Evolutionary conservation across 176 grass and related monocot species (phyloP), one percentile per base, ranked within the genome.

Genomic region (Hsuehochloa calcarea): DNA sequence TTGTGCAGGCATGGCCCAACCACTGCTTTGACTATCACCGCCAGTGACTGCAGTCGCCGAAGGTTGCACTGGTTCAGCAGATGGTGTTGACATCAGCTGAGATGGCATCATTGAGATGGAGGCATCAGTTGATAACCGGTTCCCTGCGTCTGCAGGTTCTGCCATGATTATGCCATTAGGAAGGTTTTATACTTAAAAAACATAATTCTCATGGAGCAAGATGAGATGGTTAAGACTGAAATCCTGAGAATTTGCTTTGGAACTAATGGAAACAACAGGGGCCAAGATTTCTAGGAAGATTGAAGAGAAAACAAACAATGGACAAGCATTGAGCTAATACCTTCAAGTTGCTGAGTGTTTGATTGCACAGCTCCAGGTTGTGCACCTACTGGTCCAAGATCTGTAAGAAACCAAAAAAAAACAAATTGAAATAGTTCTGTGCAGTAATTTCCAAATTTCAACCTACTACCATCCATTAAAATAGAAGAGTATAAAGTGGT

Each of bases 1-100:
- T 72, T 90, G 91, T 82, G 87, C 44, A 35, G 87, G 83, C 22
- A 77, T 55, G 78, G 67, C 22, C 87, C 85, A 89, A 67, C 80
- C 79, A 84, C 72, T 37, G 77, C 54, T 89, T 75, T 90, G 81
- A 85, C 17, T 67, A 77, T 89, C 88, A 84, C 88, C 65, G 4
- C 74, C 82, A 90, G 74, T 38, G 46, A 47, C 23, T n/a, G 62
- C 47, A 31, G 83, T 56, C 10, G 76, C 63, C 0, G 77, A 73
- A 63, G n/a, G 68, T 26, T 92, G 94, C 11, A 72, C 68, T 68
- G 86, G 69, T 80, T 83, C 82, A 65, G 77, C 41, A 62, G 89
- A 65, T 74, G 85, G 62, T 67, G 82, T 65, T 70, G 72, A 49
- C 45, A 77, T 90, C 70, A 74, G 70, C 65, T 89, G 84, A 38